Conservation (phyloP, 139 green algal genomes). For the Desmodesmus armatus region DNA sequence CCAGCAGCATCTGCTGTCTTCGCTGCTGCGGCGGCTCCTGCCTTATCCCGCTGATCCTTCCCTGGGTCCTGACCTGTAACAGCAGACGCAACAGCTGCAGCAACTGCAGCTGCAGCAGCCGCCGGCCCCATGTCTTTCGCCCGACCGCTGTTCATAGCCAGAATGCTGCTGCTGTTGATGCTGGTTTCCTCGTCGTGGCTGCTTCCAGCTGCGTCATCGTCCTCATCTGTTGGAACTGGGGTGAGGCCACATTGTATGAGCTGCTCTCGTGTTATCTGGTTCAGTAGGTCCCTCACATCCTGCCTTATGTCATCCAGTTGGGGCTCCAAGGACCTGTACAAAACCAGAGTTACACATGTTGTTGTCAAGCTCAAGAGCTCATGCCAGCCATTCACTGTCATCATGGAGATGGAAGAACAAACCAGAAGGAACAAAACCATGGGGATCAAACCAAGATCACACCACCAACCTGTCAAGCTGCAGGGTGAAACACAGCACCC, state of each 20-base stretch:
- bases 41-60: not conserved
- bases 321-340: not conserved
- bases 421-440: too few species aligned
- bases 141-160: too few species aligned
- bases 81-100: not conserved
- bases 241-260: not conserved
- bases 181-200: not conserved
- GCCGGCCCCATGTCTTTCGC: not conserved
- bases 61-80: not conserved
- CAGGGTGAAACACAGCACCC: slow-evolving; percentile 32
- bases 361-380: too few species aligned
- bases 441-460: not conserved
- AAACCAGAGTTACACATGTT: too few species aligned
- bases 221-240: not conserved
- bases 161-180: not conserved
- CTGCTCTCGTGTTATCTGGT: not conserved
- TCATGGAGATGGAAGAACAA: too few species aligned
- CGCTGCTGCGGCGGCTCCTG: not conserved
- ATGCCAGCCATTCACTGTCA: too few species aligned
- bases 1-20: not conserved
- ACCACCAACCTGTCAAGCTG: not conserved
- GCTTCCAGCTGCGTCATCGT: not conserved
- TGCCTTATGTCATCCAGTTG: not conserved
- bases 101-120: not conserved
- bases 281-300: not conserved